These are phyloP conservation scores for Salmacisia buchloeana DNA, from an alignment of 1,284 basidiomycete species.

Conservation along the genomic window DNA sequence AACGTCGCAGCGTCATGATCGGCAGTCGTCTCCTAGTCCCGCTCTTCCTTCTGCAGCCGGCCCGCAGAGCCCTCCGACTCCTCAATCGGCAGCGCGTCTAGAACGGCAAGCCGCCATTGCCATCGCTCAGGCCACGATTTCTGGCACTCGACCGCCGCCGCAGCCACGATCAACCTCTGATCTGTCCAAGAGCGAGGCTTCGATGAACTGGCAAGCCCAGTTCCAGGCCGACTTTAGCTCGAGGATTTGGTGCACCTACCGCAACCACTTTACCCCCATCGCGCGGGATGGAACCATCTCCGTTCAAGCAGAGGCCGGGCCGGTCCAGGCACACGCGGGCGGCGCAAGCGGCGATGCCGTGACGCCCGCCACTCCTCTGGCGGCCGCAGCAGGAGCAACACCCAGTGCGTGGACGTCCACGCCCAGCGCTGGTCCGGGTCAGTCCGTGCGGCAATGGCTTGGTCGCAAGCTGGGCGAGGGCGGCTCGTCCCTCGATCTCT, in stretches of 20 bases:
- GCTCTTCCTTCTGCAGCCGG: too few relatives aligned
- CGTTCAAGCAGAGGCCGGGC: conserved; percentile 34
- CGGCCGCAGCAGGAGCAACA: not conserved
- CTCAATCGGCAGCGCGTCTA: not conserved
- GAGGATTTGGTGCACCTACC: conserved; percentile 48
- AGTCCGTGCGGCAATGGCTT: conserved; percentile 7
- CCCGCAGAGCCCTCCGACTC: not conserved
- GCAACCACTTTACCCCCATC: conserved; percentile 44
- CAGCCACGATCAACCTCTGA: not conserved
- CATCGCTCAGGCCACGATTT: not conserved
- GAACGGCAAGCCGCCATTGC: not conserved
- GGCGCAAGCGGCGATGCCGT: not conserved
- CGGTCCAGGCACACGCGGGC: conserved; percentile 8
- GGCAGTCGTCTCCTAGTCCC: too few relatives aligned
- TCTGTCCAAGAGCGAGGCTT: too few relatives aligned
- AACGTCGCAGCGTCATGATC: too few relatives aligned
- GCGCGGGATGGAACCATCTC: conserved; percentile 44
- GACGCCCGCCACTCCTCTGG: conserved; percentile 7
- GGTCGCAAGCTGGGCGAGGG: not conserved
- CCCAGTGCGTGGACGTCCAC: not conserved
- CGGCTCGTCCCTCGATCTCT: not conserved
- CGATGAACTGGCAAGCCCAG: not conserved
- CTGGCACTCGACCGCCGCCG: not conserved
- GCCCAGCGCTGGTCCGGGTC: not conserved
- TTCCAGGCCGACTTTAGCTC: conserved; percentile 33